Evolutionary conservation across 2,329 filamentous ascomycete genomes (phyloP), one percentile per base, ranked within the genome.

Genomic region (Lecanicillium sp.): DNA sequence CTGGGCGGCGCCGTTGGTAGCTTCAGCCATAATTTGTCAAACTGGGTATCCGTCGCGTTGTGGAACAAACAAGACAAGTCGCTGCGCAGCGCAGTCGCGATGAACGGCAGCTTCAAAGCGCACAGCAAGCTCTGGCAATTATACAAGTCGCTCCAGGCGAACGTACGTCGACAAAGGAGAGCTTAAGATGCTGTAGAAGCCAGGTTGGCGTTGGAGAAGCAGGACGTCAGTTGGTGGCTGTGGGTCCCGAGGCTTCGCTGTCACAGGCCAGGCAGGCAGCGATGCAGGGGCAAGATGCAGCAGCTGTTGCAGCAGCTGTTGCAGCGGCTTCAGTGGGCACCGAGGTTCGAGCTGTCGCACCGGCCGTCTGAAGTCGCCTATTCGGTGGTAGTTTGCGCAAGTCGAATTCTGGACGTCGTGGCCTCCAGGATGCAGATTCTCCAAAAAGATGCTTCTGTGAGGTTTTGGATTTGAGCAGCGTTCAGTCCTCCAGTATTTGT

Each of bases 1-100:
- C 44, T 68, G 67, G 45, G 61, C 54, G 43, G 66, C 62, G 55
- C 71, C 69, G 57, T 70, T 75, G 51, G 63, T 61, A 49, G 62
- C 52, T 56, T 65, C 60, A 54, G 58, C 63, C 67, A 71, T 70
- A 56, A 21, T 11, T 15, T 7, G 30, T 15, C 30, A 33, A 6
- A 33, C 30, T 42, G 20, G 39, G 24, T 15, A 41, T 41, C 14
- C n/a, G 38, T 11, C 23, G 8, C n/a, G 37, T 15, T 24, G 21
- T 12, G 17, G 5, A n/a, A n/a, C n/a, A n/a, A n/a, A n/a, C n/a
- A n/a, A n/a, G n/a, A n/a, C n/a, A n/a, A n/a, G n/a, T n/a, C n/a
- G n/a, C n/a, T n/a, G 20, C 38, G 9, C 38, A 27, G 12, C 5
- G 38, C 23, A 27, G 29, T 29, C 4, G 14, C n/a, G 20, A 35